Evolutionary conservation across 139 green algal genomes (phyloP).

Genomic region (Asterochloris erici): DNA sequence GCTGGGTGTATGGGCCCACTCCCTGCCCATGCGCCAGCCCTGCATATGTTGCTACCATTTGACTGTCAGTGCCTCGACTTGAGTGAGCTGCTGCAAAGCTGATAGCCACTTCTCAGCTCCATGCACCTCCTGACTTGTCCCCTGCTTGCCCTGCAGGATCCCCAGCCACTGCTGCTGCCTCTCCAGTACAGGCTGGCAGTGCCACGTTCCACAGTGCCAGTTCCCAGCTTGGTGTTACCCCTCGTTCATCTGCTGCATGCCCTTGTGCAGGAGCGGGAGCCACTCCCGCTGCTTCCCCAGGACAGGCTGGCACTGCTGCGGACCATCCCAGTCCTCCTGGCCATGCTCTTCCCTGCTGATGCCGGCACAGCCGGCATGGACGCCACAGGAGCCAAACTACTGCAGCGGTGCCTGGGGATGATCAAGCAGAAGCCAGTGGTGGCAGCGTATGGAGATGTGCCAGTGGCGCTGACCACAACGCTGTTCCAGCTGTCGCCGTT

Average conservation of each 20-base stretch:
- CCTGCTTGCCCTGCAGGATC: background rate
- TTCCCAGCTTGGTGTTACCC: background rate
- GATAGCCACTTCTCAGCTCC: too few species aligned
- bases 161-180: background rate
- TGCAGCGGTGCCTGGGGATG: conserved; percentile 3
- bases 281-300: background rate
- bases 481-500: conserved; percentile 10
- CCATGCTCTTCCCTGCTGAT: conserved; percentile 6
- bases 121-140: too few species aligned
- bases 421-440: conserved; percentile 17
- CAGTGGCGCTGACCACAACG: background rate
- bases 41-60: too few species aligned
- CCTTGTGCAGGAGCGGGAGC: background rate
- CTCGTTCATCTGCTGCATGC: background rate
- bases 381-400: background rate
- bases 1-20: too few species aligned
- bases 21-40: too few species aligned
- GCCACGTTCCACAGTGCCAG: background rate
- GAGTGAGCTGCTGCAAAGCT: too few species aligned
- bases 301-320: conserved; percentile 1
- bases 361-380: conserved; percentile 3
- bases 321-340: conserved; percentile 2
- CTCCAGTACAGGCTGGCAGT: background rate
- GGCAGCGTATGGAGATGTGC: background rate
- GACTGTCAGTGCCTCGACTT: too few species aligned